A percentile compares a stretch with the other conserved stretches of the same genome.
Conservation (phyloP, 352 stramenopile species). For the Ophiocytium majus region DNA sequence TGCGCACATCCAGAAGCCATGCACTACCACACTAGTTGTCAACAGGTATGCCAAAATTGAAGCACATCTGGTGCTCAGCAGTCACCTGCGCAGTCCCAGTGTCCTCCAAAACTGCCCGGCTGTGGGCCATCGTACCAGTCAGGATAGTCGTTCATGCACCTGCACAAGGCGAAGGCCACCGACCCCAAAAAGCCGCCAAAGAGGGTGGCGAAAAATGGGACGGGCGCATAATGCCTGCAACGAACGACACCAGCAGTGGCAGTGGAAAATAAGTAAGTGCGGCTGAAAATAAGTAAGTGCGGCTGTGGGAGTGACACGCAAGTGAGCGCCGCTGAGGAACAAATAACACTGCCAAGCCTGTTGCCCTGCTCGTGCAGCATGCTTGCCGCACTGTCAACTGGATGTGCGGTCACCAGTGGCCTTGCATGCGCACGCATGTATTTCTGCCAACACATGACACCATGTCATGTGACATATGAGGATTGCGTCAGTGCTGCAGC, state of each 20-base stretch:
- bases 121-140: neutral
- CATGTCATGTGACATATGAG: no score
- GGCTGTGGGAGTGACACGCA: neutral
- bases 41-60: no score
- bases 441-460: neutral
- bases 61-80: no score
- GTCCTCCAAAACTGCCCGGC: neutral
- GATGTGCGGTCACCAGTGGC: neutral
- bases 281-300: neutral
- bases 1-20: no score
- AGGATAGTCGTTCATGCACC: neutral
- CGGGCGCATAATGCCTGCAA: neutral
- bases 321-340: neutral
- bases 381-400: neutral
- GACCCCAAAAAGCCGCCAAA: neutral
- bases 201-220: neutral
- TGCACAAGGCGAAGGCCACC: neutral
- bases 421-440: no score
- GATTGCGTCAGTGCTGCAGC: no score
- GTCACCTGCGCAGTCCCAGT: neutral
- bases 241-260: neutral
- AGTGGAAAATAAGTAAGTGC: neutral
- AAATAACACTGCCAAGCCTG: neutral
- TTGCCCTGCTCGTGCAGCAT: no score
- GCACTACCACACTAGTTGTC: no score